Evolutionary conservation across 352 stramenopile genomes (phyloP), one percentile per base, ranked within the genome.

Genomic region (Phytophthora pinifolia): DNA sequence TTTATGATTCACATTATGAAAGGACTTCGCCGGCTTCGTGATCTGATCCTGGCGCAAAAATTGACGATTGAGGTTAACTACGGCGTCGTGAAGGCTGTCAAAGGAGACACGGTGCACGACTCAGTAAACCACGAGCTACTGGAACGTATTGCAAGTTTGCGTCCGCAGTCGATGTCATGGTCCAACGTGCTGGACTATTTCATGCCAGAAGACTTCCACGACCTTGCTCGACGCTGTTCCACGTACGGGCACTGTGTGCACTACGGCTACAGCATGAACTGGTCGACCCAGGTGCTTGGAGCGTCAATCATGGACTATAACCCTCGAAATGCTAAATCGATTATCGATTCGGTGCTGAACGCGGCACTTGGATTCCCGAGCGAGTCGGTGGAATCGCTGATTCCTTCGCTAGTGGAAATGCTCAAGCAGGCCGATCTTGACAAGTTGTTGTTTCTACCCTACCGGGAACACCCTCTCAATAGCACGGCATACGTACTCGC

Each of bases 211-310:
- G 62, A 70, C 32, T 67, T 70, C 18, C 62, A 63, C 17, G 62
- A 70, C n/a, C 25, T 70, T 9, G 62, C 62, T n/a, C 62, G 62
- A 30, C 50, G 62, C 2, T 70, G 62, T 20, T 67, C 50, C 0
- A 31, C 53, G 15, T 20, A 47, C 35, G 50, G 57, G 0, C 27
- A 46, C 13, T 67, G 62, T 39, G 17, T 67, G 20, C 62, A 67
- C 32, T 70, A 69, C 29, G 60, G 37, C 12, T 69, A 69, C 54
- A 69, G 60, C 10, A 70, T 59, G 62, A 67, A 67, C 20, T 63
- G 62, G 50, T 2, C 45, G 13, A 54, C 46, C 3, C 62, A 70
- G 37, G 56, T 70, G 38, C 38, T 34, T n/a, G 46, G 56, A 1
- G 36, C 42, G 7, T 69, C 60, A 3, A 50, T 65, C 20, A 46